These are phyloP conservation scores for Neoscytalidium dimidiatum DNA, from an alignment of 2,329 filamentous ascomycete species.

Conservation along the genomic window DNA sequence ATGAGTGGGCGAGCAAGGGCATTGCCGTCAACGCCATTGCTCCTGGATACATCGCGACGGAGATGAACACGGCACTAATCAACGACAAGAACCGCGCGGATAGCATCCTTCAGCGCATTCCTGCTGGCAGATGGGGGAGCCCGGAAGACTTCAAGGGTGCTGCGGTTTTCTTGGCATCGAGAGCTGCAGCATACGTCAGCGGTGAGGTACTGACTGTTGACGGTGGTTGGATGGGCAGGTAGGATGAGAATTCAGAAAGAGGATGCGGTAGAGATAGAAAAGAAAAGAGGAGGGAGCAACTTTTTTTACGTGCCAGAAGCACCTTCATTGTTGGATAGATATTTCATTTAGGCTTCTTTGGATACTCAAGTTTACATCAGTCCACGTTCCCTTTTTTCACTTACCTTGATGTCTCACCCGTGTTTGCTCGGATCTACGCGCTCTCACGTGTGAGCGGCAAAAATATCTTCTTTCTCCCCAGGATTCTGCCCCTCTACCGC, in stretches of 20 bases:
- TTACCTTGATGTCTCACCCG: background rate
- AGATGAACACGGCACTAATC: slow-evolving; percentile 87
- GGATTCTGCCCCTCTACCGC: background rate
- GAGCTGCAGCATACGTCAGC: slow-evolving; percentile 77
- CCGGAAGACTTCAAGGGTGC: slow-evolving; percentile 89
- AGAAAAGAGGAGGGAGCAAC: background rate
- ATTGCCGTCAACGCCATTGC: slow-evolving; percentile 87
- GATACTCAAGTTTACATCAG: background rate
- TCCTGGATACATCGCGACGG: slow-evolving; percentile 88
- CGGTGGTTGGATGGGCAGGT: slow-evolving; percentile 91
- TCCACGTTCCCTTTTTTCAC: background rate
- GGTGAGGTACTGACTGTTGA: slow-evolving; percentile 83
- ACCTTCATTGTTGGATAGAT: background rate
- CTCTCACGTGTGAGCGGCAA: background rate
- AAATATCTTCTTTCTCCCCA: background rate
- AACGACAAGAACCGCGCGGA: slow-evolving; percentile 68
- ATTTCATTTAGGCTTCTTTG: background rate
- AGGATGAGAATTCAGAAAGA: slow-evolving; percentile 22
- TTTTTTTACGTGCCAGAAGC: background rate
- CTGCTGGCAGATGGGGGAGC: slow-evolving; percentile 78
- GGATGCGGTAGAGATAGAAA: background rate
- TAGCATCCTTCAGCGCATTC: slow-evolving; percentile 78
- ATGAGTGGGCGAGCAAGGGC: slow-evolving; percentile 81
- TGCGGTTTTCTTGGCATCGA: slow-evolving; percentile 74
- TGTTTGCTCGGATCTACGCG: background rate